Evolutionary conservation across 331 rosid species (phyloP).

Genomic region (Malus hybrid): DNA sequence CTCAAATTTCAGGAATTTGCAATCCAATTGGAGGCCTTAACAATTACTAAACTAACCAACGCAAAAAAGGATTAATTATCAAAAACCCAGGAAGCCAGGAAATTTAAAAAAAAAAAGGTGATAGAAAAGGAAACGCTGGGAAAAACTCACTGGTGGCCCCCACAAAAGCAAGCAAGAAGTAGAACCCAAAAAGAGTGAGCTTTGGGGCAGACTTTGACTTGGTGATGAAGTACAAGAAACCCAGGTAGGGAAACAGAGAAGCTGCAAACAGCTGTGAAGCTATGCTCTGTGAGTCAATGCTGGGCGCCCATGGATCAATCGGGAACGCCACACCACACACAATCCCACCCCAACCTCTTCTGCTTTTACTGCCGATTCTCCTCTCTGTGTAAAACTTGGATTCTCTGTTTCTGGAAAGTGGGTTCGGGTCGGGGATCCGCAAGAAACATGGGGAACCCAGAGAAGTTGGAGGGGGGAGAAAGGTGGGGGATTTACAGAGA

Average conservation of each 20-base stretch:
- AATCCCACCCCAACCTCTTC: slow-evolving; percentile 20
- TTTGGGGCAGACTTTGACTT: slow-evolving; percentile 85
- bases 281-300: slow-evolving; percentile 72
- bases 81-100: background rate
- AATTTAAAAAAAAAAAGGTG: background rate
- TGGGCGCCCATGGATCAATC: slow-evolving; percentile 94
- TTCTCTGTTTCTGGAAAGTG: slow-evolving; percentile 10
- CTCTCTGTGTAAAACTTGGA: background rate
- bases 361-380: slow-evolving; percentile 7
- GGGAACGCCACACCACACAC: slow-evolving; percentile 45
- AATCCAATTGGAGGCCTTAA: background rate
- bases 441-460: slow-evolving; percentile 13
- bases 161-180: slow-evolving; percentile 82
- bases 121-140: background rate
- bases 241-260: slow-evolving; percentile 80
- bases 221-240: slow-evolving; percentile 83
- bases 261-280: slow-evolving; percentile 84
- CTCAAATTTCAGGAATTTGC: background rate
- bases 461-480: slow-evolving; percentile 17
- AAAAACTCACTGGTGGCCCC: slow-evolving; percentile 84
- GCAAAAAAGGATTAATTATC: background rate
- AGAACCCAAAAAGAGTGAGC: slow-evolving; percentile 92
- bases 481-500: slow-evolving; percentile 22
- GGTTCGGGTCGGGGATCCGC: background rate
- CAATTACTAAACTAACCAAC: background rate